Conservation (phyloP, 2,329 filamentous ascomycete genomes). For the Alternaria rosae region DNA sequence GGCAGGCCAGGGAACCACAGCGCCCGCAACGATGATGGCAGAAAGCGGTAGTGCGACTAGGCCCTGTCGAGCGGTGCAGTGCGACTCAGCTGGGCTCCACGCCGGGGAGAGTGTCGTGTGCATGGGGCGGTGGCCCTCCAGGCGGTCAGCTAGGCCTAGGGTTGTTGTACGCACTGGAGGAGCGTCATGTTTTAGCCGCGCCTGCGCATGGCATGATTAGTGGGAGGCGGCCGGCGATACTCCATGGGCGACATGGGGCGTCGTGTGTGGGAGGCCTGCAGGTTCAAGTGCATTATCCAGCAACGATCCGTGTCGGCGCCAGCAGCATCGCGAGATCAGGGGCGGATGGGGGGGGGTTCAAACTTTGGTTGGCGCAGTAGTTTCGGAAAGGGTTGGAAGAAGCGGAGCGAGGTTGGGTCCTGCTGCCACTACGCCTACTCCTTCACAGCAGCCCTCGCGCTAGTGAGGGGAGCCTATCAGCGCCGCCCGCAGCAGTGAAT, state of each 20-base stretch:
- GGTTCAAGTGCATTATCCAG: conserved; percentile 22
- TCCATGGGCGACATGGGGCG: conserved; percentile 17
- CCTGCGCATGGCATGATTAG: conserved; percentile 32
- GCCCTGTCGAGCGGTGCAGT: background rate
- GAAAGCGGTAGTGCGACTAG: conserved; percentile 32
- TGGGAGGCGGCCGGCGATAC: conserved; percentile 29
- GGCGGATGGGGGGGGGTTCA: conserved; percentile 29
- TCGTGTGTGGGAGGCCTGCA: conserved; percentile 11
- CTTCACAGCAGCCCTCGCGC: conserved; percentile 15
- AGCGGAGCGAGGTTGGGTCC: conserved; percentile 23
- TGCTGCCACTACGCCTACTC: conserved; percentile 25
- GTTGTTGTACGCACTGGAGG: conserved; percentile 39
- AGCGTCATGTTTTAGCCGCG: conserved; percentile 46
- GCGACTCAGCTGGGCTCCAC: conserved; percentile 44
- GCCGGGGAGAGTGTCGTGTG: conserved; percentile 40
- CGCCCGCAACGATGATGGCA: conserved; percentile 38
- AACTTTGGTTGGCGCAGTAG: conserved; percentile 42
- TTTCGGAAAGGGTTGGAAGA: conserved; percentile 37
- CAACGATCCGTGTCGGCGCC: conserved; percentile 23
- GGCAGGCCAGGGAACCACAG: conserved; percentile 35
- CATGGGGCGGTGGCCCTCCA: conserved; percentile 39
- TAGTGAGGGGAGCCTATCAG: conserved; percentile 16
- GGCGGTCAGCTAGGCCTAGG: conserved; percentile 44
- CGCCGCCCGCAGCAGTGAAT: conserved; percentile 5
- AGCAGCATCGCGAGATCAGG: conserved; percentile 33